phyloP scores from a whole-genome alignment of 106 monocot genomes.

The Posidonia australis region DNA sequence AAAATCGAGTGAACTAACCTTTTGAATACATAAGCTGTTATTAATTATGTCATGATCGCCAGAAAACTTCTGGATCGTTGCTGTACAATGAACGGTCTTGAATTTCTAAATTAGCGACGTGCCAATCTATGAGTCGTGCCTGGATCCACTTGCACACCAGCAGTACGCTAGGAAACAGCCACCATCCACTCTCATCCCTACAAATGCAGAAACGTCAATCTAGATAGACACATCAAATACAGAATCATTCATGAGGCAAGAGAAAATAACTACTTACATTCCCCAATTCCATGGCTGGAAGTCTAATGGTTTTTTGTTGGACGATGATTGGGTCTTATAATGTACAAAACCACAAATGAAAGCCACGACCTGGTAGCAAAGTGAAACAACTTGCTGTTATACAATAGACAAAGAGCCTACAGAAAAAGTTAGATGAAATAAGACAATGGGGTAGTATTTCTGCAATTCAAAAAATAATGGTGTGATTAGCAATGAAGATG shows the following conservation, averaged over 20 bases:
- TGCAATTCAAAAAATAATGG: too few species aligned
- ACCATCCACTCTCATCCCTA: slow-evolving; percentile 98
- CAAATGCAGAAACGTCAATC: background rate
- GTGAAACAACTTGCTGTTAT: background rate
- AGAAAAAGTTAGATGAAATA: too few species aligned
- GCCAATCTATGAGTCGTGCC: slow-evolving; percentile 80
- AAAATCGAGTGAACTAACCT: slow-evolving; percentile 7
- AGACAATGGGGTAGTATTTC: background rate
- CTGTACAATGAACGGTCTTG: slow-evolving; percentile 96
- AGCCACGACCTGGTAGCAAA: slow-evolving; percentile 51
- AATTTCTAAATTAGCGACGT: slow-evolving; percentile 95
- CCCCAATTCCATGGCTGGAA: slow-evolving; percentile 72
- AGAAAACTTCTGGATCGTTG: slow-evolving; percentile 72
- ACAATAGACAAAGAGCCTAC: too few species aligned
- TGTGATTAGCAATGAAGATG: too few species aligned
- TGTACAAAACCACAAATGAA: slow-evolving; percentile 88
- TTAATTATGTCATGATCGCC: slow-evolving; percentile 58
- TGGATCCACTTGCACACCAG: slow-evolving; percentile 80
- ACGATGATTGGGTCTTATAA: slow-evolving; percentile 44
- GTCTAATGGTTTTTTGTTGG: slow-evolving; percentile 39
- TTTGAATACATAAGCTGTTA: background rate
- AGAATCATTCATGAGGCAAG: background rate
- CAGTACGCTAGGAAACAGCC: slow-evolving; percentile 67
- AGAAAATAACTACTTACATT: slow-evolving; percentile 39
- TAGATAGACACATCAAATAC: background rate